These are phyloP conservation scores for Pseudocercospora vitis DNA, from an alignment of 2,329 filamentous ascomycete genomes.

Conservation along the genomic window DNA sequence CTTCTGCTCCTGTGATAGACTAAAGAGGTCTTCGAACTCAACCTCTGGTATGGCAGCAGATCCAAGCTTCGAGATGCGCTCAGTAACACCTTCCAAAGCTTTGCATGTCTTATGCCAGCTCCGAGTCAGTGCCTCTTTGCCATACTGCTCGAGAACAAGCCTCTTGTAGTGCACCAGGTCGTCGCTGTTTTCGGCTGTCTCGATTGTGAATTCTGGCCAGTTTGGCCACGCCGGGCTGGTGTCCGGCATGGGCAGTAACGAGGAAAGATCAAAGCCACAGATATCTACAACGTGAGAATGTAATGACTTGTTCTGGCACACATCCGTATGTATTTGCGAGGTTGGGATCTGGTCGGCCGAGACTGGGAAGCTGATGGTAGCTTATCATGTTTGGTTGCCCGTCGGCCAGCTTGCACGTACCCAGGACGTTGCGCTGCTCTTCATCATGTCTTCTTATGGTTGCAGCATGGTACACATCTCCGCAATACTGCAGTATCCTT, in stretches of 20 bases:
- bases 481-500: not conserved
- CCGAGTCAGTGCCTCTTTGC: slow-evolving; percentile 10
- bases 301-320: not conserved
- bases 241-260: too few relatives aligned
- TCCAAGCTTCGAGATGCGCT: slow-evolving; percentile 5
- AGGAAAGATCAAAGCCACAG: too few relatives aligned
- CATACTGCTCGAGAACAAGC: slow-evolving; percentile 10
- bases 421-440: not conserved
- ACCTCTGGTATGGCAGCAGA: slow-evolving; percentile 11
- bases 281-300: too few relatives aligned
- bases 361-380: not conserved
- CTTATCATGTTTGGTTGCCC: slow-evolving; percentile 7
- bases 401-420: not conserved
- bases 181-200: slow-evolving; percentile 8
- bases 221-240: slow-evolving; percentile 9
- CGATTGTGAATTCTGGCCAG: slow-evolving; percentile 14
- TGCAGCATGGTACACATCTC: not conserved
- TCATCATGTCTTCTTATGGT: not conserved
- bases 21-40: slow-evolving; percentile 9
- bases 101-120: slow-evolving; percentile 15
- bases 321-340: not conserved
- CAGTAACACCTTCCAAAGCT: slow-evolving; percentile 9
- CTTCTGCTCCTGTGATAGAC: slow-evolving; percentile 1
- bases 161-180: slow-evolving; percentile 15
- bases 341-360: not conserved